A percentile compares a stretch with the other conserved stretches of the same genome.
These are phyloP conservation scores for Trametes versicolor DNA, from an alignment of 1,284 basidiomycete species.

Conservation along the genomic window DNA sequence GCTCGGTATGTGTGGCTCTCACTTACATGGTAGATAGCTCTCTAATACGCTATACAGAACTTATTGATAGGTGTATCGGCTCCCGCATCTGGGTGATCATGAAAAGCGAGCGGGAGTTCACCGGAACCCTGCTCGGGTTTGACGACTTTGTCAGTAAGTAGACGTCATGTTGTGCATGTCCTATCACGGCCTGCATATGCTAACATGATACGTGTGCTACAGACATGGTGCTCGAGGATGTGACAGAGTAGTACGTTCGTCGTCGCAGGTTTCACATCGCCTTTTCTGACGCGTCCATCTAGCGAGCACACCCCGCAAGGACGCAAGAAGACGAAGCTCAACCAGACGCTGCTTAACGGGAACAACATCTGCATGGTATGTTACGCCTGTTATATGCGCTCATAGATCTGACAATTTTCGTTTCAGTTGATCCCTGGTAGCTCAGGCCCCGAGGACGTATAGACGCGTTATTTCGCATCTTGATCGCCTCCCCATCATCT, in stretches of 20 bases:
- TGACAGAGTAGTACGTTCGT: constrained; percentile 87
- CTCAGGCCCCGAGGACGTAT: constrained; percentile 68
- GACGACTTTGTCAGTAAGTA: constrained; percentile 99
- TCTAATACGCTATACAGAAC: constrained; percentile 58
- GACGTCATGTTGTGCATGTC: neutral
- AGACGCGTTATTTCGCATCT: constrained; percentile 2
- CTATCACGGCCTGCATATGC: neutral
- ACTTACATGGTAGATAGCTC: neutral
- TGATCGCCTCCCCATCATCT: neutral
- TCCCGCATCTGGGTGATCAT: constrained; percentile 96
- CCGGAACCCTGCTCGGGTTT: constrained; percentile 95
- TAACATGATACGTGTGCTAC: neutral
- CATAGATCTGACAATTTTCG: constrained; percentile 1
- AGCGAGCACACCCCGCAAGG: constrained; percentile 91
- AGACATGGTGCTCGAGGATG: constrained; percentile 99
- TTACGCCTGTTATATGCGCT: too few species aligned
- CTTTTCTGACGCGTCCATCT: constrained; percentile 3
- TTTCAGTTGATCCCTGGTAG: constrained; percentile 83
- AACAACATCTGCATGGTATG: constrained; percentile 98
- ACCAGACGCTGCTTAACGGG: constrained; percentile 94
- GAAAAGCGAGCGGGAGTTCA: constrained; percentile 96
- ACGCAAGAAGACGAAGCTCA: constrained; percentile 82
- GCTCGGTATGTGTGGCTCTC: constrained; percentile 44
- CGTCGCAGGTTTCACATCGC: neutral
- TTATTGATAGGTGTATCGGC: constrained; percentile 96